Evolutionary conservation across 2,329 filamentous ascomycete genomes (phyloP).

Genomic region (Paraconiothyrium brasiliense): DNA sequence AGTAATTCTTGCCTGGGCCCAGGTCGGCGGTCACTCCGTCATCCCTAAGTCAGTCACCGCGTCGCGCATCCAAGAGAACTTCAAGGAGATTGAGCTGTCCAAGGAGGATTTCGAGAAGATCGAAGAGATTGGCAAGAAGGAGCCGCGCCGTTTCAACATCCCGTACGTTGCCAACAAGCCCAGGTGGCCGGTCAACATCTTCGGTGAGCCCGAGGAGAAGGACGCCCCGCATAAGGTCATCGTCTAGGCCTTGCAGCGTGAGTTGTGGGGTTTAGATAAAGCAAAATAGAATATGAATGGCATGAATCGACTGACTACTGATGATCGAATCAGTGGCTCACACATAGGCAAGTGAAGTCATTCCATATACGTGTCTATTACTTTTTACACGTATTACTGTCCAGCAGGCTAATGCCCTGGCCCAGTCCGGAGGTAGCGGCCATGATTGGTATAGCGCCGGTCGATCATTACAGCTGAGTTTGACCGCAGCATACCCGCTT

Average conservation of each 20-base stretch:
- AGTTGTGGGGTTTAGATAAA: neutral
- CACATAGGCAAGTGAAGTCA: no score
- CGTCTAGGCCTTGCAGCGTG: neutral
- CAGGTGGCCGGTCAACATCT: constrained; percentile 67
- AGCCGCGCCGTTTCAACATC: constrained; percentile 65
- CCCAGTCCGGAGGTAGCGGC: no score
- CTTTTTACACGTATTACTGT: no score
- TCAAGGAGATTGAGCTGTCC: constrained; percentile 42
- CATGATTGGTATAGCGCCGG: no score
- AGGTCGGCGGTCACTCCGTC: constrained; percentile 63
- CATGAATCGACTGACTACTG: no score
- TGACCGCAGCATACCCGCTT: no score
- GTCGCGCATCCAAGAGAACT: constrained; percentile 43
- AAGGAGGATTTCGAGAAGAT: constrained; percentile 40
- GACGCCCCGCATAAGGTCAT: constrained; percentile 58
- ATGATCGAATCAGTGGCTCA: no score
- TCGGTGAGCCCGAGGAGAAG: constrained; percentile 64
- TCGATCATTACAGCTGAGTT: no score
- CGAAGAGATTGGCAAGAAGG: constrained; percentile 65
- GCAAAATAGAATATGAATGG: neutral
- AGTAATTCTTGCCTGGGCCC: constrained; percentile 86
- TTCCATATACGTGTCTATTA: no score
- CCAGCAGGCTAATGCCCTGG: no score
- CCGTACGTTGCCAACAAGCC: constrained; percentile 57
- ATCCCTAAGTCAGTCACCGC: constrained; percentile 46